Conservation (phyloP, 495 filamentous ascomycete genomes). For the Eremomyces bilateralis region DNA sequence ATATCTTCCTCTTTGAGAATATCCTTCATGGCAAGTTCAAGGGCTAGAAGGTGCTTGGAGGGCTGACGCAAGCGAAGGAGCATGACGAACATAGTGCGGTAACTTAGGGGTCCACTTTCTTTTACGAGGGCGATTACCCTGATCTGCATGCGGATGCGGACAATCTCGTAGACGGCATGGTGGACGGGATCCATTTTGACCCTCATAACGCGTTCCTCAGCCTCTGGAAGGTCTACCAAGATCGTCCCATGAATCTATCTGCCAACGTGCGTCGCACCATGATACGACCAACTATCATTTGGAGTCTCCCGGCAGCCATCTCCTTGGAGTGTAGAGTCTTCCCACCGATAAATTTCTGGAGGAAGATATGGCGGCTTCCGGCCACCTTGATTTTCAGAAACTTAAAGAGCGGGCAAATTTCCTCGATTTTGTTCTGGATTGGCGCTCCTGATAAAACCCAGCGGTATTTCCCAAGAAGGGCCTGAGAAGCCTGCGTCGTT, state of each 20-base stretch:
- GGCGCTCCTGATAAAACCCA: conserved; percentile 46
- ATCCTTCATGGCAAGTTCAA: conserved; percentile 24
- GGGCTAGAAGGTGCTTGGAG: conserved; percentile 26
- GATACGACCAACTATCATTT: conserved; percentile 18
- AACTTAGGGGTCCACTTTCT: too few relatives aligned
- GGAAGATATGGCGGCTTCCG: conserved; percentile 23
- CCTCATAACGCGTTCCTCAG: conserved; percentile 15
- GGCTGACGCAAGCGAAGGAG: conserved; percentile 30
- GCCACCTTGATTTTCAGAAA: conserved; percentile 30
- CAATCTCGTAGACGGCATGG: conserved; percentile 25
- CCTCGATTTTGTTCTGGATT: conserved; percentile 26
- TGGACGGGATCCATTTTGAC: conserved; percentile 28
- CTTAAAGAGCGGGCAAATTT: conserved; percentile 38
- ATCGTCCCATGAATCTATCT: conserved; percentile 30
- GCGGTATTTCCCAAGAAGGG: conserved; percentile 27
- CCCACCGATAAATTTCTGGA: conserved; percentile 24
- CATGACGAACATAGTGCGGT: conserved; percentile 18
- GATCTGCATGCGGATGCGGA: conserved; percentile 18
- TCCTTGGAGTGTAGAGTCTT: too few relatives aligned
- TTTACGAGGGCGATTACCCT: conserved; percentile 20
- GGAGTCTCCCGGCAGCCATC: too few relatives aligned
- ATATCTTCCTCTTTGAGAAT: conserved; percentile 23
- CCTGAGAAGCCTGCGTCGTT: conserved; percentile 31
- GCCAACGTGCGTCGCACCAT: conserved; percentile 31
- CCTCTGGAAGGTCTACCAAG: conserved; percentile 31